Evolutionary conservation across 495 filamentous ascomycete genomes (phyloP), one percentile per base, ranked within the genome.

Genomic region (Penicillium fimorum): DNA sequence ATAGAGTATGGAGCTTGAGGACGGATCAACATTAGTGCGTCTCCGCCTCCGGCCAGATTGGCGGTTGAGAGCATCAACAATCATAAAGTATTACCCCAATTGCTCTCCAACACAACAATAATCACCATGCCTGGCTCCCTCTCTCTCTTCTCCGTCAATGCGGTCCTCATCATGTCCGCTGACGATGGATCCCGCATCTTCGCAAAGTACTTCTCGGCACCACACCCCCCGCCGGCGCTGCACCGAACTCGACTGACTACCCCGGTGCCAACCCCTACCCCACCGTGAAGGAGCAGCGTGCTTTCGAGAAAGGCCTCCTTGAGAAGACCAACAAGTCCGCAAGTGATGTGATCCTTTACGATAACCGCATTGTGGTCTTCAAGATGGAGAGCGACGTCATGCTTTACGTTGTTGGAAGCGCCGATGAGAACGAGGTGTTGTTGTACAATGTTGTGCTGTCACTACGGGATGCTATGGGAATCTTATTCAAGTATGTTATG

Each of bases 321-420:
- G 90, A 94, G 57, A 98, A 98, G 82, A 98, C 94, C 15, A 91
- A 89, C 61, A 98, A 98, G 79, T 90, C 92, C 66, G 89, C 84
- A 24, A 89, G 87, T 52, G 94, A 98, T 75, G 91, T 98, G 63
- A 96, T 98, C 52, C 84, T 97, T 47, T 97, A 96, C 76, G 94
- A 97, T 73, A 91, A 90, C 75, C 85, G 89, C 60, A 84, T 97
- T 33, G 91, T 97, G 32, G 90, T 97, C 32, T 99, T 96, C 81
- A 97, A 97, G 84, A 87, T 87, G 75, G 94, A 98, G 79, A 89
- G 88, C 61, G 94, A 99, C 73, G 91, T 99, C 27, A 95, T 96
- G 85, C 80, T 98, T 52, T 98, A 96, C 69, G 92, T 97, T 25
- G 90, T 98, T 8, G 92, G 92, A 25, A 86, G 90, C 44, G 82